phyloP scores from a whole-genome alignment of 2,329 filamentous ascomycete genomes.

The Fusarium incarnatum region DNA sequence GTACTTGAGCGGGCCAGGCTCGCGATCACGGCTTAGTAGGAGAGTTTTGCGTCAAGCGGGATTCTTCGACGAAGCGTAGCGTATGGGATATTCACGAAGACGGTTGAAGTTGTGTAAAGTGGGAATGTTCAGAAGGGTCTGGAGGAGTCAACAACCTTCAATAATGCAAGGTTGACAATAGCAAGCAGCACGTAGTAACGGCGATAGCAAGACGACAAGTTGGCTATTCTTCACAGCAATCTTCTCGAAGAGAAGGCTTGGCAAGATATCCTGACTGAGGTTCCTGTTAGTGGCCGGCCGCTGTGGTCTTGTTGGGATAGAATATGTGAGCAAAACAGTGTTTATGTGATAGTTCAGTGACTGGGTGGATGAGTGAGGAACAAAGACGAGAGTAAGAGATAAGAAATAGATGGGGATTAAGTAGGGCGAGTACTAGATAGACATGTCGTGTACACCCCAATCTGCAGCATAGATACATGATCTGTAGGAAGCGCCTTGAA shows the following conservation, averaged over 20 bases:
- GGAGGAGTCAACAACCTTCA: conserved; percentile 16
- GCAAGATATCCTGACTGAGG: conserved; percentile 43
- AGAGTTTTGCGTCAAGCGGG: conserved; percentile 15
- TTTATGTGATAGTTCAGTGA: conserved; percentile 6
- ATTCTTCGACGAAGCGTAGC: conserved; percentile 20
- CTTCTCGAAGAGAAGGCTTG: conserved; percentile 35
- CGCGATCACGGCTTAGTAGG: conserved; percentile 37
- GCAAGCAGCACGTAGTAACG: conserved; percentile 39
- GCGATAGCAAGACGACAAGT: conserved; percentile 43
- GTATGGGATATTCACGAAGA: conserved; percentile 14
- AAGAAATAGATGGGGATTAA: conserved; percentile 27
- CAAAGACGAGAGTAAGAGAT: conserved; percentile 7
- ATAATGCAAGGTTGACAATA: conserved; percentile 23
- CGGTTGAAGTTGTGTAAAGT: conserved; percentile 9
- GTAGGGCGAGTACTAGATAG: conserved; percentile 27
- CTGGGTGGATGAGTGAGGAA: conserved; percentile 18
- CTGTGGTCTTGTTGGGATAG: conserved; percentile 30
- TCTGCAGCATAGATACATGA: conserved; percentile 32
- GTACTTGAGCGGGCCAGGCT: conserved; percentile 51
- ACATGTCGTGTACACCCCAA: conserved; percentile 28
- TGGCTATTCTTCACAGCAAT: conserved; percentile 44
- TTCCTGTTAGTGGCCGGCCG: conserved; percentile 39
- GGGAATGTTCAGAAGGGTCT: conserved; percentile 7
- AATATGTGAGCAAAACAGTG: conserved; percentile 24
- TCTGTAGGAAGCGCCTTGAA: conserved; percentile 22